phyloP scores from a whole-genome alignment of 2,329 filamentous ascomycete species.

The Dryadomyces quercivorus region DNA sequence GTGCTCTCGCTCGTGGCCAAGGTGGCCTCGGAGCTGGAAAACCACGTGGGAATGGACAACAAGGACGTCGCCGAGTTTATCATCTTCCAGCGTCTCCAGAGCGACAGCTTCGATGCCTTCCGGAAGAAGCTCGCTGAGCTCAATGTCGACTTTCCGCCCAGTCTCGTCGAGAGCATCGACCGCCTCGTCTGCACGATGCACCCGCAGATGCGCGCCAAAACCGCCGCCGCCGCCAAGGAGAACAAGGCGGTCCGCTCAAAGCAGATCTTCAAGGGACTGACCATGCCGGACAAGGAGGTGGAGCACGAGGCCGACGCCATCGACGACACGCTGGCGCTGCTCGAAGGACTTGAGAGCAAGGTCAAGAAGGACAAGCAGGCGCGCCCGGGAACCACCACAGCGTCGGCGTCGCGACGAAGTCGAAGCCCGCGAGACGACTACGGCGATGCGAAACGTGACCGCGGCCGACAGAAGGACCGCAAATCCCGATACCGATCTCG shows the following conservation, averaged over 20 bases:
- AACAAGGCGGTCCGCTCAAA: slow-evolving; percentile 29
- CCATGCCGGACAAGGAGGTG: slow-evolving; percentile 65
- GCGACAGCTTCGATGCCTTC: slow-evolving; percentile 59
- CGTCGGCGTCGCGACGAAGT: slow-evolving; percentile 1
- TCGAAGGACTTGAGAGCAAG: slow-evolving; percentile 76
- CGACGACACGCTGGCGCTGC: slow-evolving; percentile 81
- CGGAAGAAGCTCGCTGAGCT: slow-evolving; percentile 60
- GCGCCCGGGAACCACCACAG: neutral
- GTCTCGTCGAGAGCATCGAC: slow-evolving; percentile 83
- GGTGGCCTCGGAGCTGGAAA: slow-evolving; percentile 86
- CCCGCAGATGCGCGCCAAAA: slow-evolving; percentile 64
- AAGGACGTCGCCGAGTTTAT: slow-evolving; percentile 95
- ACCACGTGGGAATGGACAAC: slow-evolving; percentile 83
- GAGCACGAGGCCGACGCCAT: slow-evolving; percentile 46
- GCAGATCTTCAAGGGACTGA: slow-evolving; percentile 79
- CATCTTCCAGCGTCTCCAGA: slow-evolving; percentile 77
- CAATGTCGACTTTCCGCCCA: slow-evolving; percentile 73
- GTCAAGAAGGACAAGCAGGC: slow-evolving; percentile 22
- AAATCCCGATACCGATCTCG: slow-evolving; percentile 24
- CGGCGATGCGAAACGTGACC: slow-evolving; percentile 34
- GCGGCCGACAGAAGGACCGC: slow-evolving; percentile 26
- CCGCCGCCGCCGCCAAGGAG: slow-evolving; percentile 21
- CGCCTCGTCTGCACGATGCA: slow-evolving; percentile 82
- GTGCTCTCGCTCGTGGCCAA: slow-evolving; percentile 88
- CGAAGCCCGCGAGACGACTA: slow-evolving; percentile 10